Conservation (phyloP, 805 yeast species). For the Yarrowia bubula region DNA sequence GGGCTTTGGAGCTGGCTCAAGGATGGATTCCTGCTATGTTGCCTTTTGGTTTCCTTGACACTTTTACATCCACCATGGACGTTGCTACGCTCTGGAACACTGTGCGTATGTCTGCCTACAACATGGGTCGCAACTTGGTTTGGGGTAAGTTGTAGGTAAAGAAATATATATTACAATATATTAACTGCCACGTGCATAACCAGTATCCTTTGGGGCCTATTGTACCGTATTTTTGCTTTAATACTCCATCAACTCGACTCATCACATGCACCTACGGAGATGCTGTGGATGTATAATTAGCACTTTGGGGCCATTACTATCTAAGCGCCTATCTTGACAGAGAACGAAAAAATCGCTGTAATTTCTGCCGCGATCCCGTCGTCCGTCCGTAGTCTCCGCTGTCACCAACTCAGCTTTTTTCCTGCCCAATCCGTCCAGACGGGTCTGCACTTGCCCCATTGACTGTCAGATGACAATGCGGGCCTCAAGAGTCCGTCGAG, state of each 20-base stretch:
- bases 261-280: too few species aligned
- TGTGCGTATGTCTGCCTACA: slow-evolving; percentile 66
- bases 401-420: neutral
- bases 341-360: neutral
- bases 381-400: neutral
- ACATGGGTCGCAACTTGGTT: slow-evolving; percentile 66
- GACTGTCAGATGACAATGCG: neutral
- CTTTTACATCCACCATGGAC: slow-evolving; percentile 78
- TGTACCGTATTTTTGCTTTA: too few species aligned
- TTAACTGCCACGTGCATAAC: too few species aligned
- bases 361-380: neutral
- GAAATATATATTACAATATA: neutral
- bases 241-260: too few species aligned
- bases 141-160: slow-evolving; percentile 62
- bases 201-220: too few species aligned
- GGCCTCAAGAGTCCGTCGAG: neutral
- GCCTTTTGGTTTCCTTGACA: slow-evolving; percentile 89
- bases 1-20: slow-evolving; percentile 93
- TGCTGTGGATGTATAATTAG: too few species aligned
- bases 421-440: neutral
- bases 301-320: too few species aligned
- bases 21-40: slow-evolving; percentile 99
- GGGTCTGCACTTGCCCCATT: neutral
- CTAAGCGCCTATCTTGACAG: too few species aligned
- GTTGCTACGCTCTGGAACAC: slow-evolving; percentile 66